phyloP scores from a whole-genome alignment of 2,329 filamentous ascomycete genomes.

The Colletotrichum lini region DNA sequence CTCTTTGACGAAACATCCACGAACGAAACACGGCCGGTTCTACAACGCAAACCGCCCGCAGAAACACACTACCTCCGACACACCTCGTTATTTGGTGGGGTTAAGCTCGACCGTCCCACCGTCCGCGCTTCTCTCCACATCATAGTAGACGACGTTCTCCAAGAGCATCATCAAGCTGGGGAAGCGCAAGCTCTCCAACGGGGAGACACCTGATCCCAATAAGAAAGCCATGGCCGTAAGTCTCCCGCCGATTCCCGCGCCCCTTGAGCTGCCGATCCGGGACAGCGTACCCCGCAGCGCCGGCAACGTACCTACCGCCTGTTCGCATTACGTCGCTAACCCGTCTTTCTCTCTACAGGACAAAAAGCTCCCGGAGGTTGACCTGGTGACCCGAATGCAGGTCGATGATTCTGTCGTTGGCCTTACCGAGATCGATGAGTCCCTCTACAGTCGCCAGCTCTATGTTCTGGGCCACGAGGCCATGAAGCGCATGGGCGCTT shows the following conservation, averaged over 20 bases:
- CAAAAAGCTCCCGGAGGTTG: constrained; percentile 69
- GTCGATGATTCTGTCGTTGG: constrained; percentile 73
- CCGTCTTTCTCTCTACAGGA: constrained; percentile 54
- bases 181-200: constrained; percentile 77
- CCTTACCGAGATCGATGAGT: constrained; percentile 77
- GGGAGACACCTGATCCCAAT: constrained; percentile 68
- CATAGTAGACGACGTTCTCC: constrained; percentile 31
- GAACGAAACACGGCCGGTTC: constrained; percentile 24
- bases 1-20: constrained; percentile 42
- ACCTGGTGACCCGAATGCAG: constrained; percentile 76
- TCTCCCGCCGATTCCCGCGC: constrained; percentile 42
- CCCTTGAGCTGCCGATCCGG: neutral
- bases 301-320: constrained; percentile 3
- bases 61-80: constrained; percentile 15
- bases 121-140: constrained; percentile 43
- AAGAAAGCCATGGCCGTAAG: constrained; percentile 76
- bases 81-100: constrained; percentile 50
- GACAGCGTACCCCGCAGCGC: constrained; percentile 18
- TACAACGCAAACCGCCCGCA: constrained; percentile 7
- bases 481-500: constrained; percentile 99
- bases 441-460: constrained; percentile 81
- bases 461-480: constrained; percentile 82
- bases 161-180: constrained; percentile 66
- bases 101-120: constrained; percentile 51
- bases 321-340: constrained; percentile 37